Base-by-base conservation (phyloP, 371 early-diverging fungal genomes). In the Quaeritorhiza haematococci region DNA sequence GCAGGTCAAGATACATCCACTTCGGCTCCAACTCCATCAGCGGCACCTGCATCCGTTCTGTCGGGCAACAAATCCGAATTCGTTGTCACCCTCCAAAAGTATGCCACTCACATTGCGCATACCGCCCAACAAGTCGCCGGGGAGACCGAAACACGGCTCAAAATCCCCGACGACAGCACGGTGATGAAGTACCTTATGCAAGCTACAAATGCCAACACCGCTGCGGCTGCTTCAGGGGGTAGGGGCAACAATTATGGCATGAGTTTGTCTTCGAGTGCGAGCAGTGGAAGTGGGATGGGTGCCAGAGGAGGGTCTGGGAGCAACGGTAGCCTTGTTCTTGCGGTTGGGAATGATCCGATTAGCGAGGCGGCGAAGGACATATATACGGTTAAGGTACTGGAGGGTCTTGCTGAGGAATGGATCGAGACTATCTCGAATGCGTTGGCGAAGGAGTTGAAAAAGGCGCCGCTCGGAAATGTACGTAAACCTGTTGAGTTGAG, bases 41-140 rank as follows among this genome's bases (percentile, higher is more conserved):
- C 26, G 8, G 64, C 58, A 33, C 43, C 46, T 0, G 32, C 44
- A 15, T 21, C 51, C 17, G 49, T 27, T 29, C 6, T 13, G n/a
- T 30, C 48, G 27, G 63, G 63, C 21, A 46, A 69, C 19, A 66
- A 69, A 45, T 59, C 64, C 15, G 80, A 80, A 28, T 63, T 80
- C 21, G 59, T 69, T 2, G 51, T 74, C 7, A 50, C 68, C 23
- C 57, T 78, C 56, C 76, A 78, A 46, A 69, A 73, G 54, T 80
- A 76, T 55, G 70, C 77, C 1, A 61, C 59, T 27, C 78, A 78
- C n/a, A 62, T 80, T 5, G 33, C 61, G 17, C 81, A 80, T 34
- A 80, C 81, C 1, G 72, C 67, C 17, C 78, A 75, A 47, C 81
- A 80, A 51, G 71, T 80, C 4, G 68, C 78, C 15, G 76, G 77